Conservation (phyloP, 345 rosid species). For the Gossypium arboreum region DNA sequence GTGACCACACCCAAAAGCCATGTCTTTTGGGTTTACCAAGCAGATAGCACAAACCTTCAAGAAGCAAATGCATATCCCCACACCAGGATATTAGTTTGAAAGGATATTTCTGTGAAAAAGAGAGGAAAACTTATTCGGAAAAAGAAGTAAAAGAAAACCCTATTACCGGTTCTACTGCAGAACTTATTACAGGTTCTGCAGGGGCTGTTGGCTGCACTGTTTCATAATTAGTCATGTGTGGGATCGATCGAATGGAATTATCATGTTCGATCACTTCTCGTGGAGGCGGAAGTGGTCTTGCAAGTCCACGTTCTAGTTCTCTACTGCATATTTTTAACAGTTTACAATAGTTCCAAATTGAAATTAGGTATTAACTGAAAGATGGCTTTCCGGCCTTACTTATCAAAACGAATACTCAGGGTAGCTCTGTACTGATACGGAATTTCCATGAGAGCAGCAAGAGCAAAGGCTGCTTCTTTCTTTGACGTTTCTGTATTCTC, state of each 20-base stretch:
- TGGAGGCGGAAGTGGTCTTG: constrained; percentile 76
- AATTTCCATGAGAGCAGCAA: constrained; percentile 95
- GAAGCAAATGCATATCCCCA: constrained; percentile 14
- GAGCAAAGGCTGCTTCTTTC: constrained; percentile 90
- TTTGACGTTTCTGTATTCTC: constrained; percentile 51
- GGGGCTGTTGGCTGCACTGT: constrained; percentile 34
- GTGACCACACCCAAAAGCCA: constrained; percentile 99
- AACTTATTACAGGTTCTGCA: constrained; percentile 34
- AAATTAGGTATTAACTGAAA: constrained; percentile 10
- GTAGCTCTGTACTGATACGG: constrained; percentile 88
- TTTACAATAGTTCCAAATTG: constrained; percentile 11
- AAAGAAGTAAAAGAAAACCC: not conserved
- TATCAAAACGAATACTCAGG: constrained; percentile 39
- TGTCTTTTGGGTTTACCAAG: constrained; percentile 78
- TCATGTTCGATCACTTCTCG: constrained; percentile 52
- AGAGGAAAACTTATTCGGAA: not conserved
- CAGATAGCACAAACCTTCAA: constrained; percentile 93
- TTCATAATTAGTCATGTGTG: constrained; percentile 24
- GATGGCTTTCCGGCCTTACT: constrained; percentile 29
- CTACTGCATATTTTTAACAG: constrained; percentile 36
- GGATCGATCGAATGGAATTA: not conserved
- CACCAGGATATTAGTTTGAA: not conserved
- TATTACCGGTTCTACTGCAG: constrained; percentile 38
- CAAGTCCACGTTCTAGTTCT: constrained; percentile 26
- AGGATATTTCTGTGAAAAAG: not conserved